Conservation (phyloP, 2,329 filamentous ascomycete genomes). For the Paramyrothecium roridum region DNA sequence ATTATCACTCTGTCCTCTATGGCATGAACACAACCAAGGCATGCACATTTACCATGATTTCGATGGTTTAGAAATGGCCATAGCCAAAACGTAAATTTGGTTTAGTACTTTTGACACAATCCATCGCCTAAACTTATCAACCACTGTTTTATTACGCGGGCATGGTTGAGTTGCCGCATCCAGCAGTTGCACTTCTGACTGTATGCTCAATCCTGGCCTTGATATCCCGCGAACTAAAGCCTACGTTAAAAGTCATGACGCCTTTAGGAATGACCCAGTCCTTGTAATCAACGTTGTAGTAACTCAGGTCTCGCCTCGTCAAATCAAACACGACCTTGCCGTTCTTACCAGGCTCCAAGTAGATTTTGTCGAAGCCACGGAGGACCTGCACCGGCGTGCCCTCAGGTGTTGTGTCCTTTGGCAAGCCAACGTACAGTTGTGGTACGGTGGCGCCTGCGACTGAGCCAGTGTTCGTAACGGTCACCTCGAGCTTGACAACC, state of each 20-base stretch:
- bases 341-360: neutral
- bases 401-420: neutral
- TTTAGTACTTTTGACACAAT: no score
- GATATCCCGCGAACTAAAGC: conserved; percentile 4
- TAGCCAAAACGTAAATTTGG: no score
- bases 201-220: no score
- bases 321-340: neutral
- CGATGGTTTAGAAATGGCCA: no score
- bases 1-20: no score
- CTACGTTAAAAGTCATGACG: conserved; percentile 1
- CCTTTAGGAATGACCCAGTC: conserved; percentile 6
- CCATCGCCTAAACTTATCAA: no score
- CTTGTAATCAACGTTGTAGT: conserved; percentile 5
- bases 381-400: conserved; percentile 14
- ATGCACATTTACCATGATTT: no score
- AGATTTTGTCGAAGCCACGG: conserved; percentile 44
- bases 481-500: neutral
- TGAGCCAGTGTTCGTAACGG: neutral
- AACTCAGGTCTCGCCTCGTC: conserved; percentile 5
- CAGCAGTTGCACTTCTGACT: no score
- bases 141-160: no score
- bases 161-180: no score
- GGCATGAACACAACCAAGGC: no score
- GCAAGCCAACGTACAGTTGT: conserved; percentile 43
- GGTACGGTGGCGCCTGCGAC: conserved; percentile 42